Percentiles rank a stretch among this genome's conserved stretches.
Evolutionary conservation across 192 early-diverging fungal genomes (phyloP).

Genomic region (Podila verticillata): DNA sequence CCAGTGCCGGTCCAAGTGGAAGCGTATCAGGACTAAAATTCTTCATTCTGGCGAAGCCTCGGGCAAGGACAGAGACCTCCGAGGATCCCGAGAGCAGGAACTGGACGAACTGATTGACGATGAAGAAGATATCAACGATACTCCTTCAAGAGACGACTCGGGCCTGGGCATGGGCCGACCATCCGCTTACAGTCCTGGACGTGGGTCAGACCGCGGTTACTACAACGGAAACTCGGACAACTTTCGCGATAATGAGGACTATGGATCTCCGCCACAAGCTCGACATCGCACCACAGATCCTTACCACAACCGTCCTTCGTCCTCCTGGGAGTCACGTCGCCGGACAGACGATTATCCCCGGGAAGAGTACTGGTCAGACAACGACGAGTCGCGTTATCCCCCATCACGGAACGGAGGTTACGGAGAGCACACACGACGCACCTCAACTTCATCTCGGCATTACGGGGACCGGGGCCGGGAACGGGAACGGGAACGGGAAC

Average conservation of each 20-base stretch:
- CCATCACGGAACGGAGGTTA: not conserved
- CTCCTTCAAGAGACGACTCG: not conserved
- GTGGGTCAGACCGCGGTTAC: too few relatives aligned
- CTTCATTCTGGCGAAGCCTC: constrained; percentile 26
- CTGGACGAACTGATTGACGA: constrained; percentile 40
- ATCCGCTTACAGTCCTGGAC: not conserved
- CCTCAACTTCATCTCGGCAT: not conserved
- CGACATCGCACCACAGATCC: too few relatives aligned
- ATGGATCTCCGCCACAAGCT: too few relatives aligned
- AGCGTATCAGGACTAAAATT: constrained; percentile 44
- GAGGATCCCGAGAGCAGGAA: constrained; percentile 15
- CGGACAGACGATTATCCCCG: not conserved
- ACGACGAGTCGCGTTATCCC: not conserved
- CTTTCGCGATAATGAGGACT: too few relatives aligned
- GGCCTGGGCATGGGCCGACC: not conserved
- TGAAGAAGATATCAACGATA: constrained; percentile 20
- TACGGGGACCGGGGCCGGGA: not conserved
- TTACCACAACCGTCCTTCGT: too few relatives aligned
- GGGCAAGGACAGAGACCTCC: constrained; percentile 24
- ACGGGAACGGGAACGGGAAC: not conserved
- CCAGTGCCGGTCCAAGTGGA: constrained; percentile 51
- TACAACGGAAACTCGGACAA: too few relatives aligned
- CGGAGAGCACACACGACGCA: not conserved
- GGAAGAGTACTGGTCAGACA: not conserved
- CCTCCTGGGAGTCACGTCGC: too few relatives aligned